Percentiles rank a stretch among this genome's conserved stretches.
These are phyloP conservation scores for Microsporum audouinii DNA, from an alignment of 2,329 filamentous ascomycete species.

Conservation along the genomic window DNA sequence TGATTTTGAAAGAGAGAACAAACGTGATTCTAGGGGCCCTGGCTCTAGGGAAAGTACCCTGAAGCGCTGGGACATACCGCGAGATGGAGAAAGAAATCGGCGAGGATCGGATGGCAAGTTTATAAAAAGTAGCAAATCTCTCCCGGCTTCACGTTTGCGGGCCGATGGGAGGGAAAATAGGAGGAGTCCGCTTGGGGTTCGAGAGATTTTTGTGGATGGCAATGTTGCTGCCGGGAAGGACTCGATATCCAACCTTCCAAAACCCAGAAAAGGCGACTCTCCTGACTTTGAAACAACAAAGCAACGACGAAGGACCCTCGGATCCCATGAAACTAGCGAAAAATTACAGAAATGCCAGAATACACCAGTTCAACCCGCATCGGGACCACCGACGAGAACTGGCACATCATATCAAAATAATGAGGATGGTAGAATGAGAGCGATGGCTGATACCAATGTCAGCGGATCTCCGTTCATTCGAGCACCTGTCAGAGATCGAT, in stretches of 20 bases:
- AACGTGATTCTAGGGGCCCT: conserved; percentile 12
- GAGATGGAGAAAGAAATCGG: background rate
- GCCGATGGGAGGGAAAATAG: conserved; percentile 10
- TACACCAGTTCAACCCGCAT: conserved; percentile 22
- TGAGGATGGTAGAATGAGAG: conserved; percentile 15
- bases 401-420: conserved; percentile 19
- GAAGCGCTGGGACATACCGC: background rate
- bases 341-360: conserved; percentile 22
- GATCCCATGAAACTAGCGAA: background rate
- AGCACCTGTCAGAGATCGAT: conserved; percentile 24
- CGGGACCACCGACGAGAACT: conserved; percentile 21
- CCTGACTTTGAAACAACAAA: background rate
- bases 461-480: conserved; percentile 41
- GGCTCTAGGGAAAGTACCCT: background rate
- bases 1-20: conserved; percentile 5
- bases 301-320: background rate
- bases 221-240: background rate
- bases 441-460: conserved; percentile 25
- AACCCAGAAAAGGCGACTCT: background rate
- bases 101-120: background rate
- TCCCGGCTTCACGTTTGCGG: background rate
- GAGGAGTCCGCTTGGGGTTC: background rate
- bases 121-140: background rate
- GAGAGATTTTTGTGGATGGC: background rate
- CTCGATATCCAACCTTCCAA: background rate